phyloP scores from a whole-genome alignment of 148 eudicot genomes.

The Rhododendron henanense region DNA sequence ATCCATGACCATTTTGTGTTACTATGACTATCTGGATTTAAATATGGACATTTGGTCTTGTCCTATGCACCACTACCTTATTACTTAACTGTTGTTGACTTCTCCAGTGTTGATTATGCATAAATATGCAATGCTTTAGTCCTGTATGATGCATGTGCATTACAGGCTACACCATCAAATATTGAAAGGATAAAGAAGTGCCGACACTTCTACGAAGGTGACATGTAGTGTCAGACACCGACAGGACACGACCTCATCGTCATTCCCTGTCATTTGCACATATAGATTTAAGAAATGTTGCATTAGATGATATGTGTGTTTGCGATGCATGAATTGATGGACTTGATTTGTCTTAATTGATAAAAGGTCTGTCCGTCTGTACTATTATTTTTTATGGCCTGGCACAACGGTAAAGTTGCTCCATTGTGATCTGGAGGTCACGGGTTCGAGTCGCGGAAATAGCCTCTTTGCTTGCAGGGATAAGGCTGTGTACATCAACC shows the following conservation, averaged over 20 bases:
- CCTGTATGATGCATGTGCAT: background rate
- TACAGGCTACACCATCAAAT: background rate
- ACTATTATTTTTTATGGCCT: background rate
- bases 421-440: no score
- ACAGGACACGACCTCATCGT: background rate
- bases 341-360: background rate
- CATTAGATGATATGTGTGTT: background rate
- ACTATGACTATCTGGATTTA: background rate
- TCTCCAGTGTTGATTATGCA: background rate
- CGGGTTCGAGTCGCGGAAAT: no score
- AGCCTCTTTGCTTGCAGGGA: no score
- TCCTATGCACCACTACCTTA: background rate
- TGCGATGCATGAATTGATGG: background rate
- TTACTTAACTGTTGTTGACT: background rate
- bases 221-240: background rate
- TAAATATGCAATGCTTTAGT: background rate
- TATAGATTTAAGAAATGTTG: background rate
- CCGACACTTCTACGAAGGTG: background rate
- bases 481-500: no score
- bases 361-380: background rate
- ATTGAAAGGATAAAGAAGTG: background rate
- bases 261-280: background rate
- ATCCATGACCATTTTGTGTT: background rate
- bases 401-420: no score
- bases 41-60: background rate